Evolutionary conservation across 106 monocot species (phyloP), one percentile per base, ranked within the genome.

Genomic region (Apostasia ramifera): DNA sequence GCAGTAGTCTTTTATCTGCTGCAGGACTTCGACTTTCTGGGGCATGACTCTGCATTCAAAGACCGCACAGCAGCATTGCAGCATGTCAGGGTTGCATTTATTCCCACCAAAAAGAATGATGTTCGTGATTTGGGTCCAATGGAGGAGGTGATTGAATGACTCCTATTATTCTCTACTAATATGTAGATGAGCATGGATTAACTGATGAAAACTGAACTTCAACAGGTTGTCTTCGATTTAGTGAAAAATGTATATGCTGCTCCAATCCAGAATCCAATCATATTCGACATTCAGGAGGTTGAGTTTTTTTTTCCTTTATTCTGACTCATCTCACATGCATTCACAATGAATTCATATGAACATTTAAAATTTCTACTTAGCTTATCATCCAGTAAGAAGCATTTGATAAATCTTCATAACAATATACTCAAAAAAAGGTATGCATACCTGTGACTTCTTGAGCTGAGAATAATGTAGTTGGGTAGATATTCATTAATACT

Each of bases 1-100:
- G 26, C 26, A 26, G 26, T 26, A 26, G 26, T 26, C 26, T 26
- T 26, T 0, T 7, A 57, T 57, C 38, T 57, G 57, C 45, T 61
- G 5, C 43, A 94, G 94, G 91, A 94, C 38, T 94, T 94, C 55
- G 85, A 94, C 39, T 94, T 83, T 64, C 41, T 61, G 59, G 94
- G 94, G 1, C 88, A 88, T 76, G 94, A 94, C 66, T 91, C 94
- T 37, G 85, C 94, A 54, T 94, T 94, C 66, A 94, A 91, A 83
- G 94, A 94, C 71, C 80, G 82, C 4, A 81, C 79, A 69, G 85
- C 85, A 14, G 78, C 88, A 65, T 66, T 91, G 53, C 94, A 94
- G 12, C 81, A 88, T 76, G 94, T 94, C 12, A 88, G 94, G 70
- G 88, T 94, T 15, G 57, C 78, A 40, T 94, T 94, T 50, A 81